Evolutionary conservation across 257 asterid species (phyloP), one percentile per base, ranked within the genome.

Genomic region (Linaria vulgaris): DNA sequence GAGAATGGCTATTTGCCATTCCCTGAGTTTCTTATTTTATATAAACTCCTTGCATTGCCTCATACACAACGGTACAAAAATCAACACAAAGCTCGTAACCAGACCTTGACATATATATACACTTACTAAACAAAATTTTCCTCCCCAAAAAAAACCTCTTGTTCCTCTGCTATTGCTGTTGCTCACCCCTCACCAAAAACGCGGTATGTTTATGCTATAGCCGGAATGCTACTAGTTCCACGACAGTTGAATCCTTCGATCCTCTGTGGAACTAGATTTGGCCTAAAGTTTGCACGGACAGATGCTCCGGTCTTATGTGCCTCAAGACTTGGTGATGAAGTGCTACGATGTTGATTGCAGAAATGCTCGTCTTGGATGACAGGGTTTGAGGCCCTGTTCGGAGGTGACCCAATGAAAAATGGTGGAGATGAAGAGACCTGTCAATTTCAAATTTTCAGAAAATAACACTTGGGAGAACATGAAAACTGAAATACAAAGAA

Each of bases 211-310:
- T 79, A 83, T 6, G 83, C 84, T 57, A 79, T 68, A 1, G 88
- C 79, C 41, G 83, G 79, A 64, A 82, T 60, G 76, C 84, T 63
- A 70, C 85, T 61, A 67, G 66, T 78, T 54, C 74, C 74, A 39
- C 72, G 80, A 55, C 90, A 83, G 23, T 81, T 74, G 82, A 86
- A 86, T 10, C 95, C 95, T 72, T 83, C 88, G 48, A 86, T 79
- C 68, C 84, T 72, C 69, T 79, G 78, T 7, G 83, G 78, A 53
- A 83, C 84, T 38, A 80, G 83, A 34, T 65, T 81, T 46, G 73
- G 61, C 63, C 76, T 82, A 31, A 67, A 80, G 44, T 63, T 80
- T 54, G 73, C 74, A 10, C 76, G 80, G 19, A 54, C 83, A n/a
- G 78, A 71, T 41, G 87, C 81, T 16, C 84, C 86, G 14, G 54